These are phyloP conservation scores for Cytidiella melzeri DNA, from an alignment of 768 basidiomycete genomes.

Conservation along the genomic window DNA sequence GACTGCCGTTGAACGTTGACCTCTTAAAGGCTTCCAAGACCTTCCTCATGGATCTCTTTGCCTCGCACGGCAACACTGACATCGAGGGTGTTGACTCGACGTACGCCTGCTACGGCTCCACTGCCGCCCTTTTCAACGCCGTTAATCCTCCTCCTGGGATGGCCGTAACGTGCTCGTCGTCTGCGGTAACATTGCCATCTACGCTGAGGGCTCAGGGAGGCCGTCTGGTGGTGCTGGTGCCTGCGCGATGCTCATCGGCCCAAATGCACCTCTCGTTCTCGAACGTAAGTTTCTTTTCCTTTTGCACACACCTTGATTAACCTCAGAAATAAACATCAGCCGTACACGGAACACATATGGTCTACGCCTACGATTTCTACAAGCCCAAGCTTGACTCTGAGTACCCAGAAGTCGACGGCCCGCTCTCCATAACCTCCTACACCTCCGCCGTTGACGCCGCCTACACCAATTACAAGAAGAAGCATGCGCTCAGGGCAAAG, in stretches of 20 bases:
- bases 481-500: too few species aligned
- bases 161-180: slow-evolving; percentile 97
- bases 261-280: slow-evolving; percentile 88
- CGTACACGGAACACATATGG: slow-evolving; percentile 94
- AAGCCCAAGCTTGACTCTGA: slow-evolving; percentile 96
- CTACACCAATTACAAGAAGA: slow-evolving; percentile 76
- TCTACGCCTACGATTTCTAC: slow-evolving; percentile 98
- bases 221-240: slow-evolving; percentile 97
- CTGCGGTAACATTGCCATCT: slow-evolving; percentile 94
- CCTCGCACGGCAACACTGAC: slow-evolving; percentile 86
- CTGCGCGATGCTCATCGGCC: slow-evolving; percentile 90
- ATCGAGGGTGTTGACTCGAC: slow-evolving; percentile 99
- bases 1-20: slow-evolving; percentile 98
- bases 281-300: slow-evolving; percentile 66
- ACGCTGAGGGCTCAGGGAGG: slow-evolving; percentile 93
- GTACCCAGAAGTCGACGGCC: slow-evolving; percentile 96
- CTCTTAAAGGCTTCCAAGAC: slow-evolving; percentile 99
- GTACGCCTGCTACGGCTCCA: slow-evolving; percentile 98
- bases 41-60: slow-evolving; percentile 96
- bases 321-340: slow-evolving; percentile 42
- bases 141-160: slow-evolving; percentile 93
- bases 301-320: slow-evolving; percentile 26
- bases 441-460: slow-evolving; percentile 88
- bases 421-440: slow-evolving; percentile 92
- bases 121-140: too few species aligned